Percentiles rank a stretch among this genome's conserved stretches.
Conservation (phyloP, 345 rosid species). For the Citrus mangshanensis region DNA sequence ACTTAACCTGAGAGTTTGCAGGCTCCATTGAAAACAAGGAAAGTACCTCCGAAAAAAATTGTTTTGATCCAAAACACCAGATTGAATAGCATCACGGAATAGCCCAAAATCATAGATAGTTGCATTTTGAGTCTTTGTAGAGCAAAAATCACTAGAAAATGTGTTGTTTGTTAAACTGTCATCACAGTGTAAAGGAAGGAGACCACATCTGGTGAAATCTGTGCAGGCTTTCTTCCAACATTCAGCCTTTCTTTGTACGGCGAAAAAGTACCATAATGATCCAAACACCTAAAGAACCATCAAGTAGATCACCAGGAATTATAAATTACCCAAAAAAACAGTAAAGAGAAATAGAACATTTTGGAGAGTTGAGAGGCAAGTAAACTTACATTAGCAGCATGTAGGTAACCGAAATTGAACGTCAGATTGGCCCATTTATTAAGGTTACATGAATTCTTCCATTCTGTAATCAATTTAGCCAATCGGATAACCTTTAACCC, state of each 20-base stretch:
- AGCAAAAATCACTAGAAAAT: neutral
- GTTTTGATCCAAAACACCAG: neutral
- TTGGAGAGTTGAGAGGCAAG: neutral
- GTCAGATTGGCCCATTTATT: constrained; percentile 34
- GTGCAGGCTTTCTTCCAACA: constrained; percentile 6
- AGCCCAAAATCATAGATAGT: neutral
- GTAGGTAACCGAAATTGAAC: constrained; percentile 29
- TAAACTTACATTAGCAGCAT: constrained; percentile 35
- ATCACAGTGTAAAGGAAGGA: neutral
- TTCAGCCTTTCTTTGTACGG: neutral
- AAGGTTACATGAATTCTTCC: constrained; percentile 29
- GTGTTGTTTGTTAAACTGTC: neutral
- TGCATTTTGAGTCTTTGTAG: neutral
- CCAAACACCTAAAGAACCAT: neutral
- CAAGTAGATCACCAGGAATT: too few relatives aligned
- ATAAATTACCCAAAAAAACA: neutral
- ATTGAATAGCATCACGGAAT: neutral
- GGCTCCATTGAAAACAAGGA: neutral
- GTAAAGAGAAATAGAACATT: too few relatives aligned
- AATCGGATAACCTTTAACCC: constrained; percentile 28
- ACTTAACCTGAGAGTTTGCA: neutral
- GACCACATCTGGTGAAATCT: neutral
- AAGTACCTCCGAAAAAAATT: neutral
- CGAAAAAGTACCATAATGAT: neutral
- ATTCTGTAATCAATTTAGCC: constrained; percentile 24